Evolutionary conservation across 2,329 filamentous ascomycete genomes (phyloP), one percentile per base, ranked within the genome.

Genomic region (Phyllosticta citribraziliensis): DNA sequence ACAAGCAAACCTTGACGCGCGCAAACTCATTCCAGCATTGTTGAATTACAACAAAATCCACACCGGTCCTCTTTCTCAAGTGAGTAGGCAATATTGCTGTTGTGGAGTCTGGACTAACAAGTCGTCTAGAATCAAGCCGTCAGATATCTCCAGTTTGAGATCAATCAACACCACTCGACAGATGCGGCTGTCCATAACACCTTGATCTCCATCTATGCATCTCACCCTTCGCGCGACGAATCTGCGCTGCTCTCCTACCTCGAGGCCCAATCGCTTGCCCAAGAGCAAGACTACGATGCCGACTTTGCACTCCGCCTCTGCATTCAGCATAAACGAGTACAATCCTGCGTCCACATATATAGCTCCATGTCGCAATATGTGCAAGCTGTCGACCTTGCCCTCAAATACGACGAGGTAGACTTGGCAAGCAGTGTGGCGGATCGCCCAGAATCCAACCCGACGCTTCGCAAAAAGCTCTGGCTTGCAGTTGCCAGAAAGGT

Each of bases 331-430:
- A 87, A 92, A 66, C 88, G 94, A 53, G 92, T 97, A 1, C 86
- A 96, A 65, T 95, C 91, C 14, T 96, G 92, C 70, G 93, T 97
- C 5, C 92, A 97, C 73, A 97, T 99, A 64, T 99, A 97, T 78
- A 96, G 89, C 61, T 89, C 87, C 64, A 99, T 99, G 93, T 88
- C 88, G 0, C 91, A 97, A 73, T 97, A 96, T 70, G 83, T 90
- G 19, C 90, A 95, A 73, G 93, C 93, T 1, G 94, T 99, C 3
- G 90, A 96, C 69, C 83, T 99, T 4, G 94, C 94, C 0, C 81
- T 99, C 35, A 89, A 92, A 55, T 90, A 97, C 72, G 83, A 91
- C 67, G 88, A 96, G 70, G 85, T 97, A 56, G 91, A 97, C 64
- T 85, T 97, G 6, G 94, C 94, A 1, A 87, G 90, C 25, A 85